Evolutionary conservation across 2,329 filamentous ascomycete species (phyloP).

Genomic region (Ilyonectria destructans): DNA sequence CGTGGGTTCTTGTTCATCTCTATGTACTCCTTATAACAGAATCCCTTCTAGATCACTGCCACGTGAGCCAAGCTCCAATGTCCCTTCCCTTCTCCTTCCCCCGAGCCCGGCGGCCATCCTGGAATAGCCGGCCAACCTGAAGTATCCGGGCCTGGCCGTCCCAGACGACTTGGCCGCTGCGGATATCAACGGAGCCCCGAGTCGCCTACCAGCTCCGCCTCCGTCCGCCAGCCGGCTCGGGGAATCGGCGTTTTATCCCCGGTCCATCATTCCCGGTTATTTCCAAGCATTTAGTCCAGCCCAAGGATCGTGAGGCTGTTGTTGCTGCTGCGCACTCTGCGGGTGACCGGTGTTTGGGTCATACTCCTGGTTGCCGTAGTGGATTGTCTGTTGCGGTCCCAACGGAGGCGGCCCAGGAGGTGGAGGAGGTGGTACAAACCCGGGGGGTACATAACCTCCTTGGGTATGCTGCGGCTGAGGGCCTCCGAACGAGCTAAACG

Average conservation of each 20-base stretch:
- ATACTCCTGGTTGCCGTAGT: constrained; percentile 62
- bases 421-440: constrained; percentile 76
- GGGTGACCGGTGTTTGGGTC: constrained; percentile 51
- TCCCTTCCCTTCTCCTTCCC: not conserved
- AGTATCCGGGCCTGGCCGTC: not conserved
- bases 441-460: constrained; percentile 66
- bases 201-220: constrained; percentile 4
- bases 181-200: constrained; percentile 1
- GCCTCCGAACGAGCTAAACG: constrained; percentile 56
- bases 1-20: constrained; percentile 18
- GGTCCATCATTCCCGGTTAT: constrained; percentile 48
- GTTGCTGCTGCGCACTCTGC: constrained; percentile 56
- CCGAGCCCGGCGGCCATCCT: not conserved
- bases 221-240: constrained; percentile 4
- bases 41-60: constrained; percentile 11
- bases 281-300: constrained; percentile 70
- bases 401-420: constrained; percentile 75
- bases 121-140: not conserved
- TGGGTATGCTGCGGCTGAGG: constrained; percentile 53
- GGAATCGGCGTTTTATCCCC: constrained; percentile 16
- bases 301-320: constrained; percentile 66
- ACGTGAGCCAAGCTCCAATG: constrained; percentile 14
- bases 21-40: constrained; percentile 13
- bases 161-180: not conserved
- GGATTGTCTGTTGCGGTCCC: constrained; percentile 75